Evolutionary conservation across 192 early-diverging fungal genomes (phyloP).

Genomic region (Backusella psychrophila): DNA sequence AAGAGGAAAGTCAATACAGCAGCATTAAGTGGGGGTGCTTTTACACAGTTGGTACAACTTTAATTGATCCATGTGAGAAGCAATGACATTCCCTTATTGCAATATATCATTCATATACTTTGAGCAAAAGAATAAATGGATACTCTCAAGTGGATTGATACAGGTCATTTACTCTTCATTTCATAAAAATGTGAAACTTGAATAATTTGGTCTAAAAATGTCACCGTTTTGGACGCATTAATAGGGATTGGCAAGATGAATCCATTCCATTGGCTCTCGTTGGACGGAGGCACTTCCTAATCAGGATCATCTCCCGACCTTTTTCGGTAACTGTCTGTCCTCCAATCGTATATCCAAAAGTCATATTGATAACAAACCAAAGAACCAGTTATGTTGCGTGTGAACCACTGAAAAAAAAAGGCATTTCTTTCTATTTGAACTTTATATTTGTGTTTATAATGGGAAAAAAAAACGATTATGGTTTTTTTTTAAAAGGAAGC

Average conservation of each 20-base stretch:
- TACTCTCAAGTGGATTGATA: background rate
- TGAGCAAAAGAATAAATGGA: too few species aligned
- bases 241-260: background rate
- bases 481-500: background rate
- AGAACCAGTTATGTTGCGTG: constrained; percentile 3
- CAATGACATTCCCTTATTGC: background rate
- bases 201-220: background rate
- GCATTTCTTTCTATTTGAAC: background rate
- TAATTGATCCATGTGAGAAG: constrained; percentile 1
- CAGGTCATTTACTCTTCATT: background rate
- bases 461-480: background rate
- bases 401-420: background rate
- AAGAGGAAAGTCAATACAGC: background rate
- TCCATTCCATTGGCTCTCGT: background rate
- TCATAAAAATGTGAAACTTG: background rate
- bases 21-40: background rate
- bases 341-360: constrained; percentile 3
- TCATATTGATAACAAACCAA: background rate
- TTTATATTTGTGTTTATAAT: background rate
- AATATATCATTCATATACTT: background rate
- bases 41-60: background rate
- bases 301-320: constrained; percentile 2
- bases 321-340: constrained; percentile 1
- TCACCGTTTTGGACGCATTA: background rate
- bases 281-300: constrained; percentile 1